phyloP scores from a whole-genome alignment of 257 asterid species.

The Leptodermis oblonga region DNA sequence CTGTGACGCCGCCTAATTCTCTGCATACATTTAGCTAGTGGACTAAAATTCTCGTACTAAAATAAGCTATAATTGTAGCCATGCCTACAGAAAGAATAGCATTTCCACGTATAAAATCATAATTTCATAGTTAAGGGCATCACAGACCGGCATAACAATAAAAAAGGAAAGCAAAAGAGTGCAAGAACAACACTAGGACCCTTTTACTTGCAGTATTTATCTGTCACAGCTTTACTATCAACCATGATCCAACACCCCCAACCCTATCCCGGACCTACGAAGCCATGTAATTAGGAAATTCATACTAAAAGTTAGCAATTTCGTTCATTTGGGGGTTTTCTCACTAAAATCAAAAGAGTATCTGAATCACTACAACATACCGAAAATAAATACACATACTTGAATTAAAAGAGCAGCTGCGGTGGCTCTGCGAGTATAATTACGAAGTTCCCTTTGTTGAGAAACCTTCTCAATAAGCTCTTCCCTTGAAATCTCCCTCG shows the following conservation, averaged over 20 bases:
- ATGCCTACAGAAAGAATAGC: background rate
- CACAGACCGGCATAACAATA: background rate
- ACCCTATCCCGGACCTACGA: background rate
- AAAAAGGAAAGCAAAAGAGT: background rate
- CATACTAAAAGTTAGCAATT: background rate
- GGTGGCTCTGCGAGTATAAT: conserved; percentile 61
- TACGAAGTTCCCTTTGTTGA: conserved; percentile 78
- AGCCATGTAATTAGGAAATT: background rate
- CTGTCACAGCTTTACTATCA: background rate
- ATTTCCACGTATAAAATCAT: background rate
- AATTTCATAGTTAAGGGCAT: background rate
- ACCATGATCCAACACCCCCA: background rate
- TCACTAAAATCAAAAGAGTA: background rate
- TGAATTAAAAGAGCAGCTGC: conserved; percentile 68
- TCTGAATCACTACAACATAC: background rate
- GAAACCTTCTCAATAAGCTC: conserved; percentile 72
- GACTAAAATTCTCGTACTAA: background rate
- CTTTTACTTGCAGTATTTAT: background rate
- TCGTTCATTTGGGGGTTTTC: background rate
- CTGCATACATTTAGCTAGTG: conserved; percentile 38
- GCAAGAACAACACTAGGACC: background rate
- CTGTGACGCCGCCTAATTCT: conserved; percentile 75
- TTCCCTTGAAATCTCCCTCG: conserved; percentile 75
- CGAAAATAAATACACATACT: conserved; percentile 27
- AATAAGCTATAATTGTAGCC: background rate